Conservation (phyloP, 2,329 filamentous ascomycete genomes). For the Ambrosiella beaveri region DNA sequence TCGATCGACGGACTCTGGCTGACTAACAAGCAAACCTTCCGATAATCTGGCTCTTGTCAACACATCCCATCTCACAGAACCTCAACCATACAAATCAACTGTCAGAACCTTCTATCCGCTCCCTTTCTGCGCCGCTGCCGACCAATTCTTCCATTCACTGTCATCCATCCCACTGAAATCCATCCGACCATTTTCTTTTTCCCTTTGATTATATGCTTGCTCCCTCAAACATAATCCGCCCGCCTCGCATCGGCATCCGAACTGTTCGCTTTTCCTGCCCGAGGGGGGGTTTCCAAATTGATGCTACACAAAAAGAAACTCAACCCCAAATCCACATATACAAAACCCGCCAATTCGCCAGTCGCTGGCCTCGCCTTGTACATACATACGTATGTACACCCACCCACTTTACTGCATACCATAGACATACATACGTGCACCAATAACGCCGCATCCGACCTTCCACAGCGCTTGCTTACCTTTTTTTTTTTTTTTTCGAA, state of each 20-base stretch:
- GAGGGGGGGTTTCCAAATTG: not conserved
- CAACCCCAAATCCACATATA: not conserved
- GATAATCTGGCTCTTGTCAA: too few relatives aligned
- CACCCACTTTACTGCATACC: not conserved
- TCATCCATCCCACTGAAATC: not conserved
- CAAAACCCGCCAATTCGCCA: not conserved
- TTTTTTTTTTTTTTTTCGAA: too few relatives aligned
- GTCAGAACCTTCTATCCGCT: too few relatives aligned
- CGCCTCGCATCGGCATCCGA: not conserved
- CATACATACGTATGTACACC: not conserved
- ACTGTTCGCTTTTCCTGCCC: not conserved
- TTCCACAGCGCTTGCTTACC: too few relatives aligned
- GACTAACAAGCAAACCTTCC: too few relatives aligned
- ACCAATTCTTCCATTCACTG: not conserved
- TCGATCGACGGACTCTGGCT: too few relatives aligned
- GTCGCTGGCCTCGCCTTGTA: not conserved
- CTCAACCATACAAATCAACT: too few relatives aligned
- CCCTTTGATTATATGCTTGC: not conserved
- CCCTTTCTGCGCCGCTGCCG: too few relatives aligned
- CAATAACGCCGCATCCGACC: not conserved
- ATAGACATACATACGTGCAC: not conserved
- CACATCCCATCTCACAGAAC: too few relatives aligned
- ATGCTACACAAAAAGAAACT: not conserved
- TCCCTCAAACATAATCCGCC: not conserved
- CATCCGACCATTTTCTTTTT: not conserved